phyloP scores from a whole-genome alignment of 257 asterid genomes.

The Nicotiana otophora region DNA sequence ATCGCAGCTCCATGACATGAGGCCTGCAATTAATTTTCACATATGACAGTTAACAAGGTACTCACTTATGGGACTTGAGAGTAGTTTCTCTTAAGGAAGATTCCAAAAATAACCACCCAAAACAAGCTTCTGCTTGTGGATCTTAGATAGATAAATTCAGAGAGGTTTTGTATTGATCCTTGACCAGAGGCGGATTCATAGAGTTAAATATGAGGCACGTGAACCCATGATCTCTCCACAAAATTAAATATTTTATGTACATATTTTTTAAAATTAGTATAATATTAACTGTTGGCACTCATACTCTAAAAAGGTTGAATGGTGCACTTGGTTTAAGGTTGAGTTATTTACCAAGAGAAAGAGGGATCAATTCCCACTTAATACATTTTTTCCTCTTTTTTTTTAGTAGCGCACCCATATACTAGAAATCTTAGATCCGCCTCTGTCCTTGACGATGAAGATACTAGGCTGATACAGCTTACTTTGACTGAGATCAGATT shows the following conservation, averaged over 20 bases:
- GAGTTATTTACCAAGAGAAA: no score
- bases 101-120: background rate
- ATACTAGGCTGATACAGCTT: background rate
- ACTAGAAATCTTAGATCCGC: no score
- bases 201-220: no score
- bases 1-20: conserved; percentile 89
- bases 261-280: no score
- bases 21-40: conserved; percentile 48
- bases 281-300: no score
- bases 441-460: background rate
- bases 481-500: background rate
- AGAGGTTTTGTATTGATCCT: background rate
- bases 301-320: no score
- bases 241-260: no score
- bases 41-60: background rate
- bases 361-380: no score
- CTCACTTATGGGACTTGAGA: conserved; percentile 3
- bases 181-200: background rate
- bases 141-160: background rate
- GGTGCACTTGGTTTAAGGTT: no score
- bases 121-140: background rate
- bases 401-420: no score
- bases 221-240: no score
- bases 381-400: no score
- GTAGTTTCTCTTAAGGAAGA: conserved; percentile 5